Conservation (phyloP, 2,329 filamentous ascomycete genomes). For the Nigrograna mackinnonii region DNA sequence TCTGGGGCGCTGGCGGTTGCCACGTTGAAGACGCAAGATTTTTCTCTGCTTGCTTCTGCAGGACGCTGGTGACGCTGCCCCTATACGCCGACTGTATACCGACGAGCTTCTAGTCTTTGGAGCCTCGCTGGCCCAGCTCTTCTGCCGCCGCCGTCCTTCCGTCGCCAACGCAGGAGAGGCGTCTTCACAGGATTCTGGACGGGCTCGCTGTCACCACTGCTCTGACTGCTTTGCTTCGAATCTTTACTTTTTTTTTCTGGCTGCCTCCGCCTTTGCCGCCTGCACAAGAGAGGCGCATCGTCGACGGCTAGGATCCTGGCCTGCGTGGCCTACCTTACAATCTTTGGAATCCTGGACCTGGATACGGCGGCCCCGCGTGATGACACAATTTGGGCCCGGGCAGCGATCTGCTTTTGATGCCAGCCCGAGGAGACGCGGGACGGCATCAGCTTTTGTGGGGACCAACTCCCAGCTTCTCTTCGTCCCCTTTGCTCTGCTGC, state of each 20-base stretch:
- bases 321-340: neutral
- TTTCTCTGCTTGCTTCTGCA: too few species aligned
- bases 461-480: constrained; percentile 1
- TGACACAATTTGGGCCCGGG: constrained; percentile 4
- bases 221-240: too few species aligned
- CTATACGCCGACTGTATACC: too few species aligned
- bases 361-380: constrained; percentile 7
- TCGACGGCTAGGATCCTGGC: neutral
- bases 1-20: too few species aligned
- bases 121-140: too few species aligned
- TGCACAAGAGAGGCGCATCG: too few species aligned
- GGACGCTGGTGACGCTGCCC: too few species aligned
- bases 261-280: constrained; percentile 24
- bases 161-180: constrained; percentile 12
- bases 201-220: too few species aligned
- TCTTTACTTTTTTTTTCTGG: constrained; percentile 4
- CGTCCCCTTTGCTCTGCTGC: neutral
- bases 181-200: too few species aligned
- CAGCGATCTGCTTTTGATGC: constrained; percentile 1
- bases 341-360: neutral
- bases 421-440: constrained; percentile 3
- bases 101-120: too few species aligned
- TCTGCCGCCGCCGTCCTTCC: too few species aligned
- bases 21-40: too few species aligned
- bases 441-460: constrained; percentile 4